Conservation (phyloP, 2,329 filamentous ascomycete genomes). For the Waltergamsia citrina region DNA sequence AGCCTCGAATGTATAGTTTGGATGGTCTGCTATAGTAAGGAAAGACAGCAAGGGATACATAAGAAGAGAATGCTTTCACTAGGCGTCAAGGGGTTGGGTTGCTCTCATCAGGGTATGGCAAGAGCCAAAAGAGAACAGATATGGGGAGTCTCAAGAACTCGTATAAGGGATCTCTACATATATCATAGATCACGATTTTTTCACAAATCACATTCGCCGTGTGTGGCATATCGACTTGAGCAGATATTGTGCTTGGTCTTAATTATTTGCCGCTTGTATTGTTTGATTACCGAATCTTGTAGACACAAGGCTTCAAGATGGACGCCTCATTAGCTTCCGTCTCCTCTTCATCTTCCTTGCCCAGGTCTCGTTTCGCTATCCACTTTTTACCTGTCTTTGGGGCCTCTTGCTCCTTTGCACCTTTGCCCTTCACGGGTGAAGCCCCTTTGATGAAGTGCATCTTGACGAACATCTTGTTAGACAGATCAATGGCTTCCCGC, state of each 20-base stretch:
- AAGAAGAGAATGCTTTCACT: no score
- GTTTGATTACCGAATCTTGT: conserved; percentile 63
- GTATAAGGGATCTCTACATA: no score
- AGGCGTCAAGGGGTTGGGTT: no score
- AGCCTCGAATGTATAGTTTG: not conserved
- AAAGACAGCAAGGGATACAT: not conserved
- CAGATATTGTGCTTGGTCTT: not conserved
- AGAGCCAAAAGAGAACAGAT: no score
- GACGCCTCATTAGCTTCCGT: conserved; percentile 53
- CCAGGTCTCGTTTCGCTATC: conserved; percentile 38
- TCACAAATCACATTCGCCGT: not conserved
- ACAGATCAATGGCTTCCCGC: conserved; percentile 59
- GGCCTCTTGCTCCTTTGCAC: conserved; percentile 49
- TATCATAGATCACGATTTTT: conserved; percentile 1
- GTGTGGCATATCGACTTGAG: not conserved
- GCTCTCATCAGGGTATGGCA: no score
- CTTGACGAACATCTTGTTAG: conserved; percentile 97
- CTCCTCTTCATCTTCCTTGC: conserved; percentile 44
- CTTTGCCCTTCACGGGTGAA: conserved; percentile 66
- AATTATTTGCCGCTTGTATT: not conserved
- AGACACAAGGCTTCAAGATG: conserved; percentile 88
- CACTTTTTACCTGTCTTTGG: conserved; percentile 35
- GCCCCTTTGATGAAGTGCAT: conserved; percentile 91
- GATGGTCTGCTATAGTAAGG: not conserved
- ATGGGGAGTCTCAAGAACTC: no score